A percentile compares a stretch with the other conserved stretches of the same genome.
Evolutionary conservation across 1,139 yeast genomes (phyloP).

Genomic region (Zygosaccharomyces sapae): DNA sequence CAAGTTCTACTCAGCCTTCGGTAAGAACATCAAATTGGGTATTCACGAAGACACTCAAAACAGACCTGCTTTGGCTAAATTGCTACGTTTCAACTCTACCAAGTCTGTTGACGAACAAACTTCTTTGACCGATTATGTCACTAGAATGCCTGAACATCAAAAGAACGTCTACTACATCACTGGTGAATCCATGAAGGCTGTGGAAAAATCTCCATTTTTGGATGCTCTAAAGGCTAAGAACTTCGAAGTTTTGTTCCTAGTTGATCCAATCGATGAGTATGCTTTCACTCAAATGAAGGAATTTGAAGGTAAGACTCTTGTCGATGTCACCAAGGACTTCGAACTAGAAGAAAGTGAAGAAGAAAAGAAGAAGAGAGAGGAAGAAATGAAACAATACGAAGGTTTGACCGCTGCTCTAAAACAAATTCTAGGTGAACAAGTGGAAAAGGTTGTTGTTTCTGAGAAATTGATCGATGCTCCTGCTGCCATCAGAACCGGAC

Average conservation of each 20-base stretch:
- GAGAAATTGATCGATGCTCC: conserved; percentile 98
- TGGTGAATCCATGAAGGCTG: conserved; percentile 97
- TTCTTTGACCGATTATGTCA: conserved; percentile 92
- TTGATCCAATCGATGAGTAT: conserved; percentile 99
- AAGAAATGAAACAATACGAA: conserved; percentile 88
- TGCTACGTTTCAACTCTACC: conserved; percentile 95
- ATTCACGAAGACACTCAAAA: conserved; percentile 98
- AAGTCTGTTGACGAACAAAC: conserved; percentile 92
- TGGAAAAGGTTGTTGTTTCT: conserved; percentile 98
- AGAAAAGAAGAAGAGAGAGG: conserved; percentile 91
- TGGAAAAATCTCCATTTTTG: conserved; percentile 98
- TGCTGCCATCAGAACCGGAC: conserved; percentile 99
- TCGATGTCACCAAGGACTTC: conserved; percentile 98
- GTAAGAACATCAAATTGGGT: conserved; percentile 98
- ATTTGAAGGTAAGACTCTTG: conserved; percentile 98
- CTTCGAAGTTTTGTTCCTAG: conserved; percentile 95
- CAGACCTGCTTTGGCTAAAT: conserved; percentile 92
- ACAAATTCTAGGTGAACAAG: conserved; percentile 97
- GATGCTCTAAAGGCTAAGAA: conserved; percentile 98
- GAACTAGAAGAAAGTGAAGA: conserved; percentile 99
- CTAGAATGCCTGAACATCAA: conserved; percentile 99
- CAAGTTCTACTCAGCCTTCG: conserved; percentile 96
- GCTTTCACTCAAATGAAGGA: conserved; percentile 99
- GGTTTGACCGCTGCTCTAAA: conserved; percentile 91
- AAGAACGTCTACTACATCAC: conserved; percentile 99